A percentile compares a stretch with the other conserved stretches of the same genome.
Conservation (phyloP, 306 rosid genomes). For the Cicer judaicum region DNA sequence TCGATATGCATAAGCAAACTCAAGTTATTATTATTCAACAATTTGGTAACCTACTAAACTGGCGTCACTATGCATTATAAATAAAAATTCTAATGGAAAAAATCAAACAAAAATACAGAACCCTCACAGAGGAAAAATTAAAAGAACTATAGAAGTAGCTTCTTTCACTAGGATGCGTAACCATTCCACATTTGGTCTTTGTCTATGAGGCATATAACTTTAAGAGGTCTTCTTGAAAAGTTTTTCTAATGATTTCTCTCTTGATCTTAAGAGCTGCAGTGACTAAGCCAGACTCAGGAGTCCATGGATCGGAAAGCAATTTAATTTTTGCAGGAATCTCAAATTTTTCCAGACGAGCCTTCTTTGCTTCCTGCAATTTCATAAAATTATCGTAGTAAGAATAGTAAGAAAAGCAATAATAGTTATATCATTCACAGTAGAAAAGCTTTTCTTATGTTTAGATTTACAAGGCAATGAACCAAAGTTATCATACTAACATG, state of each 20-base stretch:
- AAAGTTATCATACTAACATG: constrained; percentile 19
- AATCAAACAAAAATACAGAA: constrained; percentile 33
- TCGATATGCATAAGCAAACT: constrained; percentile 29
- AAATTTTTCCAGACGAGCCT: constrained; percentile 75
- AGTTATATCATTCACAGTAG: constrained; percentile 1
- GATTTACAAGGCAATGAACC: constrained; percentile 23
- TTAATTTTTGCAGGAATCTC: constrained; percentile 85
- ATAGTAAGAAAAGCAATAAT: neutral
- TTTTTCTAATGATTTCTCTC: constrained; percentile 78
- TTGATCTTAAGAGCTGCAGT: constrained; percentile 97
- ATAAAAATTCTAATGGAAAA: constrained; percentile 6
- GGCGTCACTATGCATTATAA: constrained; percentile 34
- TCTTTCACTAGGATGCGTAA: constrained; percentile 29
- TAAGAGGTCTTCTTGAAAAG: constrained; percentile 70
- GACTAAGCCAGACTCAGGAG: constrained; percentile 87
- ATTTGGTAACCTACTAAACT: constrained; percentile 37
- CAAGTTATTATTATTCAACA: constrained; percentile 28
- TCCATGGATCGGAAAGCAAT: constrained; percentile 77
- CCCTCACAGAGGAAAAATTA: neutral
- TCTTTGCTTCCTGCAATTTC: constrained; percentile 79
- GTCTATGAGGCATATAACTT: constrained; percentile 58
- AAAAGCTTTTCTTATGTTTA: neutral
- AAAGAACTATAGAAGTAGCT: neutral
- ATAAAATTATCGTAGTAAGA: neutral
- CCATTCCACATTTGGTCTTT: constrained; percentile 25